Evolutionary conservation across 1,284 basidiomycete genomes (phyloP).

Genomic region (Fomitopsis pinicola): DNA sequence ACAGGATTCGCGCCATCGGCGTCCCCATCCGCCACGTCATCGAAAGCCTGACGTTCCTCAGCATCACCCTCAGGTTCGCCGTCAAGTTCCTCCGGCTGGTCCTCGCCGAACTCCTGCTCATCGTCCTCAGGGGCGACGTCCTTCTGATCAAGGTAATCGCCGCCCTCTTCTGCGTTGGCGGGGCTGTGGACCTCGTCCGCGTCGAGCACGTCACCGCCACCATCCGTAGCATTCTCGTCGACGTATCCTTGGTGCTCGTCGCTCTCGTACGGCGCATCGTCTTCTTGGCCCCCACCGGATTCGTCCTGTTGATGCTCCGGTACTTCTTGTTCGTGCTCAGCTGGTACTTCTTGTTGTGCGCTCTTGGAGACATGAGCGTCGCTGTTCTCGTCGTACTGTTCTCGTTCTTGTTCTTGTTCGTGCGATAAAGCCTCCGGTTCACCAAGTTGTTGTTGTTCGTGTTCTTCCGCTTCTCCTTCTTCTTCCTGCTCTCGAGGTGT

Average conservation of each 20-base stretch:
- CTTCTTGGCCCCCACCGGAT: neutral
- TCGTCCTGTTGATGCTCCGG: neutral
- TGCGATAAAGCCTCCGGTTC: neutral
- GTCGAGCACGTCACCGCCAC: constrained; percentile 18
- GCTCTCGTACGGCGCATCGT: neutral
- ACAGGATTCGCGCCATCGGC: neutral
- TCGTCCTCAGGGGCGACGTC: constrained; percentile 21
- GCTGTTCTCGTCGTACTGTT: neutral
- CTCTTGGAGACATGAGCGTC: neutral
- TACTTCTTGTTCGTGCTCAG: neutral
- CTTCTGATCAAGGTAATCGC: constrained; percentile 21
- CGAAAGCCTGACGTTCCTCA: constrained; percentile 3
- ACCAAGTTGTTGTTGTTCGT: neutral
- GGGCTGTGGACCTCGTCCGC: constrained; percentile 27
- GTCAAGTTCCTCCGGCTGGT: constrained; percentile 19
- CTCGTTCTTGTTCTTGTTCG: neutral
- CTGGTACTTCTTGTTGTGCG: neutral
- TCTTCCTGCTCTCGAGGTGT: neutral
- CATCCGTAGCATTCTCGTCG: constrained; percentile 5
- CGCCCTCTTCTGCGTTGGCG: constrained; percentile 19
- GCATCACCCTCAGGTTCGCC: constrained; percentile 8
- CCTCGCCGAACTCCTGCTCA: constrained; percentile 27
- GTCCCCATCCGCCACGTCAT: neutral
- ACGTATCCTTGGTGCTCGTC: constrained; percentile 7
- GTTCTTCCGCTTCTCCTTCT: constrained; percentile 3